Base-by-base conservation (phyloP, 1,284 basidiomycete species). In the Xanthoconium separans region DNA sequence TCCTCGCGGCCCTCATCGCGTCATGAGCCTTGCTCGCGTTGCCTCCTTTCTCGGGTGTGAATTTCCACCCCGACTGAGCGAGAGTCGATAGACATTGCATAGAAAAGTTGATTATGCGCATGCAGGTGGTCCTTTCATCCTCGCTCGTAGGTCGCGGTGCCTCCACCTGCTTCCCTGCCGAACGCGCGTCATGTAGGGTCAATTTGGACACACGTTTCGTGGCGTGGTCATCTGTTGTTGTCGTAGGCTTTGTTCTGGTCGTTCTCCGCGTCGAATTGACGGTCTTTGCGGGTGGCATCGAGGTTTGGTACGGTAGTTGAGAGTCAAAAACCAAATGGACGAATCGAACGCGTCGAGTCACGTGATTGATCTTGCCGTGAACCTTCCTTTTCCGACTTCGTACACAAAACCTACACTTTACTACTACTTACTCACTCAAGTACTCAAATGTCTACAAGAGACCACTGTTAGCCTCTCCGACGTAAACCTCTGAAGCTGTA, bases 31-130 rank as follows among this genome's bases (percentile, higher is more conserved):
- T 71, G 16, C 68, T 64, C 20, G 69, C 52, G 33, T 62, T 67
- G 64, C 49, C 34, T 45, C 57, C 58, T 50, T 62, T 16, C 11
- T 44, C 42, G 16, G 47, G 18, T 24, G 58, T 54, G 0, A 62
- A 71, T 54, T 74, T 86, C 83, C 82, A 87, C 0, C 85, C 86
- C 0, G 80, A 76, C 54, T 85, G 80, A 33, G 80, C 65, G 12
- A 80, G 55, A 1, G 62, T 58, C 3, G 82, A 79, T 6, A 92
- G 69, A 1, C 69, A 71, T 58, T 87, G 85, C 6, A 85, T 81
- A 0, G 81, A 77, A 1, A 74, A 53, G 57, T 90, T 91, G 10
- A 89, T 78, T 1, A 73, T 68, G 27, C 77, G 77, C 87, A 89
- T 89, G 1, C 77, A 76, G 3, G 60, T 60, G 30, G 64, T 51